Evolutionary conservation across 768 basidiomycete species (phyloP), one percentile per base, ranked within the genome.

Genomic region (Gloeostereum incarnatum): DNA sequence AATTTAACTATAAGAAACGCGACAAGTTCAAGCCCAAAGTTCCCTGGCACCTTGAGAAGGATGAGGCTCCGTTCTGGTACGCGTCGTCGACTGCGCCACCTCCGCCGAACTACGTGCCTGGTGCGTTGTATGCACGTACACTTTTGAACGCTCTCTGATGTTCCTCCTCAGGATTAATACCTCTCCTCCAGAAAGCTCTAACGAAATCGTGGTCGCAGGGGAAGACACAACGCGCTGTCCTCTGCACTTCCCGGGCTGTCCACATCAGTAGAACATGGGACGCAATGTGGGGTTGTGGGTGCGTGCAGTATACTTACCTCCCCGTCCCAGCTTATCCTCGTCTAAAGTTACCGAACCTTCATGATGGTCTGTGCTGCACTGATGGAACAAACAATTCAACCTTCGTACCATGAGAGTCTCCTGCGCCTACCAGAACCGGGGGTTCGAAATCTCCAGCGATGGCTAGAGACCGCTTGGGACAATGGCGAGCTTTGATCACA

Each of bases 391-490:
- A 56, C 57, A 37, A 40, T 55, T 9, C 81, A 85, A 51, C 70
- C 73, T 1, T 39, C 68, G 39, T 91, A 90, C 55, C 71, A 13
- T 62, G 90, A 2, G 72, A 77, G 36, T 45, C 58, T n/a, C 71
- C 74, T 3, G 58, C 60, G 7, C 58, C 71, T 1, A n/a, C n/a
- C n/a, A n/a, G n/a, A n/a, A n/a, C 91, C 90, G 2, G 66, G 87
- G 14, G 68, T 94, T 13, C 63, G 77, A 13, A 80, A 84, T 49
- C 51, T 93, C 22, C 91, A 94, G 49, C 51, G 43, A 6, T 81
- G 81, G 78, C 77, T 96, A 31, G 84, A 94, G 54, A 63, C 69
- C 39, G 90, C 90, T 3, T 96, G 91, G 91, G 57, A 62, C 25
- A 61, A 61, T 24, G 85, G 87, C 79, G 33, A n/a, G 46, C 20